These are phyloP conservation scores for Melanogaster broomeanus DNA, from an alignment of 768 basidiomycete genomes.

Conservation along the genomic window DNA sequence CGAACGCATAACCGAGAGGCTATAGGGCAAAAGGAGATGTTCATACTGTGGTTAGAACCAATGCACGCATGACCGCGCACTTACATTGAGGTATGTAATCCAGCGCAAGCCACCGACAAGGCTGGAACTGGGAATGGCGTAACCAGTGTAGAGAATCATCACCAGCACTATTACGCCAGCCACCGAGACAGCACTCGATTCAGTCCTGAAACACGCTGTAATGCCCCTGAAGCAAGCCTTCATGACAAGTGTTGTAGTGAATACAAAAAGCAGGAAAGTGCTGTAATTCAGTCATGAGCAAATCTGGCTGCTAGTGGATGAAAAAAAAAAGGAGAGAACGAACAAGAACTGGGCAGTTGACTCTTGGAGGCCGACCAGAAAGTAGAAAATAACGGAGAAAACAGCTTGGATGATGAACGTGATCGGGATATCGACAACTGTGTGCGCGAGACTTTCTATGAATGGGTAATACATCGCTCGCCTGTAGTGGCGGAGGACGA, in stretches of 20 bases:
- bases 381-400: constrained; percentile 53
- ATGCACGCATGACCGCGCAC: constrained; percentile 35
- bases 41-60: not conserved
- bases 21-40: no score
- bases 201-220: no score
- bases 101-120: constrained; percentile 70
- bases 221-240: no score
- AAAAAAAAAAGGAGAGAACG: constrained; percentile 26
- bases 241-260: constrained; percentile 57
- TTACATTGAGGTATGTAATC: constrained; percentile 65
- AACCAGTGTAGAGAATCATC: no score
- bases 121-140: not conserved
- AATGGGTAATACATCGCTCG: constrained; percentile 55
- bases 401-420: constrained; percentile 37
- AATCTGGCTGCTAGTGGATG: no score
- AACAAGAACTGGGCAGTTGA: constrained; percentile 67
- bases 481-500: constrained; percentile 42
- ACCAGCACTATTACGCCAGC: no score
- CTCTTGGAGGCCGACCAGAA: constrained; percentile 57
- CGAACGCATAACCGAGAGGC: constrained; percentile 68
- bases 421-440: constrained; percentile 48
- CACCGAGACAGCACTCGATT: constrained; percentile 57
- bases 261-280: constrained; percentile 59
- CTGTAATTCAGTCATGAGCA: constrained; percentile 39
- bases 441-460: constrained; percentile 46